phyloP scores from a whole-genome alignment of 495 filamentous ascomycete genomes.

The Cryomyces antarcticus region DNA sequence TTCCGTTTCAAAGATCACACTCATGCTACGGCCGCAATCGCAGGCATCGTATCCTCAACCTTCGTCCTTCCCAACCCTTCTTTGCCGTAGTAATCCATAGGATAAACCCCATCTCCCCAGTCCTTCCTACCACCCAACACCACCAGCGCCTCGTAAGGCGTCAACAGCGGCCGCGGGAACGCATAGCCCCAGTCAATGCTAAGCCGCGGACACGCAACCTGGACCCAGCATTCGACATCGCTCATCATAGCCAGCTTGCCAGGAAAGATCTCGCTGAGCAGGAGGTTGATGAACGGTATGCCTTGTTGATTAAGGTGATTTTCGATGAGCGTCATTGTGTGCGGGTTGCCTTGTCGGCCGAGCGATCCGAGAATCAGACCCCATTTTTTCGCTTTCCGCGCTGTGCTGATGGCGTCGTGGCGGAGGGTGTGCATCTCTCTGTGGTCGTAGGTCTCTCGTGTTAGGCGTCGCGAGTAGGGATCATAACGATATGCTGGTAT shows the following conservation, averaged over 20 bases:
- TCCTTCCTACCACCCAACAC: conserved; percentile 56
- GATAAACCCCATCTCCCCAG: conserved; percentile 55
- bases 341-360: conserved; percentile 84
- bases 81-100: conserved; percentile 95
- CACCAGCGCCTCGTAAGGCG: conserved; percentile 86
- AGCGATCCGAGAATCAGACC: conserved; percentile 85
- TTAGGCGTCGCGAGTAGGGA: conserved; percentile 81
- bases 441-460: conserved; percentile 76
- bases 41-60: conserved; percentile 7
- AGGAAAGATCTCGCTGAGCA: conserved; percentile 88
- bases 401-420: conserved; percentile 50
- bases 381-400: conserved; percentile 65
- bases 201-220: conserved; percentile 82
- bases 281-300: conserved; percentile 59
- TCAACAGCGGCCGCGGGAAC: conserved; percentile 70
- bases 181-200: conserved; percentile 99
- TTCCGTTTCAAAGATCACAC: too few species aligned
- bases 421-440: conserved; percentile 70
- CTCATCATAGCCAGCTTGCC: conserved; percentile 83
- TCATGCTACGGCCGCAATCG: conserved; percentile 4
- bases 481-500: conserved; percentile 92
- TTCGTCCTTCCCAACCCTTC: conserved; percentile 72
- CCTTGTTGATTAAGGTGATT: conserved; percentile 41
- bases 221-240: conserved; percentile 93
- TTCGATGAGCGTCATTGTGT: conserved; percentile 78